These are phyloP conservation scores for Solanum lycopersicoides DNA, from an alignment of 257 asterid genomes.

Conservation along the genomic window DNA sequence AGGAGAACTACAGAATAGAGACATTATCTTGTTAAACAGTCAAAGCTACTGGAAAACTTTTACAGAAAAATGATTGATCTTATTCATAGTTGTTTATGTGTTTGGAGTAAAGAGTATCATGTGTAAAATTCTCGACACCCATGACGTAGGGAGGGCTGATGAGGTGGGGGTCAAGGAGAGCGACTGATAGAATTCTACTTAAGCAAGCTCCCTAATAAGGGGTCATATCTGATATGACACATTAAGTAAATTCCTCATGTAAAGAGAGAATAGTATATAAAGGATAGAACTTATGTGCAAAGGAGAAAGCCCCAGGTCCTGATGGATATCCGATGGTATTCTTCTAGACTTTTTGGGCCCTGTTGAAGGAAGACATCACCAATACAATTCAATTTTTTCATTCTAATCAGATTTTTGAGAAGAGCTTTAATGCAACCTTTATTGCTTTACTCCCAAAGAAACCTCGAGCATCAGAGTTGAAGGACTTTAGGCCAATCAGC, in stretches of 20 bases:
- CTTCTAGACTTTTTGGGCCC: too few relatives aligned
- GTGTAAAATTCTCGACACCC: neutral
- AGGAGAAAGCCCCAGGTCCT: too few relatives aligned
- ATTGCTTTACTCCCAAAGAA: too few relatives aligned
- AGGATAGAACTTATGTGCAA: too few relatives aligned
- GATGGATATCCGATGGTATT: too few relatives aligned
- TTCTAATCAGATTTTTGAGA: too few relatives aligned
- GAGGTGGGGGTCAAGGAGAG: neutral
- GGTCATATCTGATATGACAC: neutral
- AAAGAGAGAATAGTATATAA: neutral
- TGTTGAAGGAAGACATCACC: too few relatives aligned
- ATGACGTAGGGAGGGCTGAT: neutral
- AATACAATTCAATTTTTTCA: too few relatives aligned
- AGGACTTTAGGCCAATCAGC: too few relatives aligned
- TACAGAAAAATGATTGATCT: neutral
- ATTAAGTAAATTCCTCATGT: neutral
- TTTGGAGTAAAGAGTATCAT: neutral
- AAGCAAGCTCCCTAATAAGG: neutral
- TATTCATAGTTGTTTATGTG: neutral
- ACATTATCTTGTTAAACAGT: neutral
- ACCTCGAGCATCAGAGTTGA: too few relatives aligned
- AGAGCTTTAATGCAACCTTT: too few relatives aligned
- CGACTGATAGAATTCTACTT: neutral
- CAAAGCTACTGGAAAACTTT: neutral
- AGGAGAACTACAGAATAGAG: neutral